phyloP scores from a whole-genome alignment of 495 filamentous ascomycete species.

The Barbatosphaeria neglecta region DNA sequence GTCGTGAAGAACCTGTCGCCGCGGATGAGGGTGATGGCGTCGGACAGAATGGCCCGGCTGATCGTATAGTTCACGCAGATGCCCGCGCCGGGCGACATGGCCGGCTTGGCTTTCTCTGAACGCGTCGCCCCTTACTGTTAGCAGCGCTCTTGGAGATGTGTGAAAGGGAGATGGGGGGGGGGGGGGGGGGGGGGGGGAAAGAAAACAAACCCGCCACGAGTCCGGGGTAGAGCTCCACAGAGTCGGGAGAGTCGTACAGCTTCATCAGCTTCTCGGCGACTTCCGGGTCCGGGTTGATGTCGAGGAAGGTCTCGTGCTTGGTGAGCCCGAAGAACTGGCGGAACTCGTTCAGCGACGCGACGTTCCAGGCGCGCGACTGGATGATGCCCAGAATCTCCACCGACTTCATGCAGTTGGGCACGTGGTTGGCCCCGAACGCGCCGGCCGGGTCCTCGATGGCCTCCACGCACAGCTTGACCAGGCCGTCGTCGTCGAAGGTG shows the following conservation, averaged over 20 bases:
- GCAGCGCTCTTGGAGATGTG: no score
- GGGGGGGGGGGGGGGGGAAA: no score
- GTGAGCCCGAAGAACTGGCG: slow-evolving; percentile 60
- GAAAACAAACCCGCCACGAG: no score
- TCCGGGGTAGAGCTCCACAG: slow-evolving; percentile 35
- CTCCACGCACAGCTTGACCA: slow-evolving; percentile 45
- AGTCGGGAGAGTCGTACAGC: slow-evolving; percentile 68
- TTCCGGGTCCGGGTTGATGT: slow-evolving; percentile 63
- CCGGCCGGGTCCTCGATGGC: slow-evolving; percentile 46
- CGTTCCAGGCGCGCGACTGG: slow-evolving; percentile 65
- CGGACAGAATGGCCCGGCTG: slow-evolving; percentile 63
- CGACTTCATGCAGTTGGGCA: slow-evolving; percentile 55
- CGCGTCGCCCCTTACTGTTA: no score
- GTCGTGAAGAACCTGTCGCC: slow-evolving; percentile 71
- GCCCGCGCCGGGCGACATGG: slow-evolving; percentile 54
- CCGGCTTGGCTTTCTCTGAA: slow-evolving; percentile 58
- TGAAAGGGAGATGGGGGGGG: no score
- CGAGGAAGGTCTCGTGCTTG: slow-evolving; percentile 57
- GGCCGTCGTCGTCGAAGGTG: slow-evolving; percentile 41
- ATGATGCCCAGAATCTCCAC: slow-evolving; percentile 71
- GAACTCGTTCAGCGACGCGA: slow-evolving; percentile 74
- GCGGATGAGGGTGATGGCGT: slow-evolving; percentile 67
- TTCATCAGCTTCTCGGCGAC: slow-evolving; percentile 56
- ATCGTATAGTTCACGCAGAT: slow-evolving; percentile 60
- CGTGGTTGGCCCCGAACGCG: slow-evolving; percentile 51